phyloP scores from a whole-genome alignment of 2,329 filamentous ascomycete genomes.

The Diaporthe sp. region DNA sequence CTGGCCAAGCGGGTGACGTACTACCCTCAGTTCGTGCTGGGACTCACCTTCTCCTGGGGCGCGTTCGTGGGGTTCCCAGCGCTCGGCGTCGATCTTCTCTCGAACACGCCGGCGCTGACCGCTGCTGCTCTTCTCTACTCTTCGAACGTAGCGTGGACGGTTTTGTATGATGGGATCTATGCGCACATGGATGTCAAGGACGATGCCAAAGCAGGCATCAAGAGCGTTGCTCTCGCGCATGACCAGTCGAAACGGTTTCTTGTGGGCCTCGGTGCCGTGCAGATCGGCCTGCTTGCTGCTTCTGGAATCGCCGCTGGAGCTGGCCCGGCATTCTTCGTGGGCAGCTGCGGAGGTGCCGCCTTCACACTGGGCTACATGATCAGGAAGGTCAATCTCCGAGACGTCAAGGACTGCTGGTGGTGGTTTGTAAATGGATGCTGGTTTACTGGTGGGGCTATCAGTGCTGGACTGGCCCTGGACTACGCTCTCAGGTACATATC shows the following conservation, averaged over 20 bases:
- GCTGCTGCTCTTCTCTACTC: conserved; percentile 78
- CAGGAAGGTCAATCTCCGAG: conserved; percentile 72
- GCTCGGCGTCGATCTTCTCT: conserved; percentile 79
- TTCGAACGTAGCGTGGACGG: conserved; percentile 86
- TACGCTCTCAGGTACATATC: conserved; percentile 64
- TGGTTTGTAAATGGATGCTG: conserved; percentile 80
- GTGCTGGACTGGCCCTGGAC: conserved; percentile 67
- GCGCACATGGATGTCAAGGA: conserved; percentile 92
- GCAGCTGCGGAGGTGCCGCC: conserved; percentile 73
- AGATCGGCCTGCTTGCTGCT: conserved; percentile 75
- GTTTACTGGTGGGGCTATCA: conserved; percentile 73
- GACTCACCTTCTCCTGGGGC: conserved; percentile 89
- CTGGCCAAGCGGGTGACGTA: conserved; percentile 88
- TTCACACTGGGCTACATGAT: conserved; percentile 74
- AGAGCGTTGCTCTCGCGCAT: conserved; percentile 86
- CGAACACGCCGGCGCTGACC: conserved; percentile 68
- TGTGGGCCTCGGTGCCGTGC: conserved; percentile 73
- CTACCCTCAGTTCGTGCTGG: conserved; percentile 86
- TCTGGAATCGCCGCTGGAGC: conserved; percentile 76
- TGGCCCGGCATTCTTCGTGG: conserved; percentile 74
- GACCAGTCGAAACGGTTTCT: conserved; percentile 83
- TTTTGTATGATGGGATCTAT: conserved; percentile 93
- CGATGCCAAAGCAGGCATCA: conserved; percentile 87
- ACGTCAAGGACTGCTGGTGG: conserved; percentile 77
- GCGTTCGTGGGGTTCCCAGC: conserved; percentile 90